Percentiles rank a stretch among this genome's conserved stretches.
These are phyloP conservation scores for Backusella australiensis DNA, from an alignment of 192 early-diverging fungal species.

Conservation along the genomic window DNA sequence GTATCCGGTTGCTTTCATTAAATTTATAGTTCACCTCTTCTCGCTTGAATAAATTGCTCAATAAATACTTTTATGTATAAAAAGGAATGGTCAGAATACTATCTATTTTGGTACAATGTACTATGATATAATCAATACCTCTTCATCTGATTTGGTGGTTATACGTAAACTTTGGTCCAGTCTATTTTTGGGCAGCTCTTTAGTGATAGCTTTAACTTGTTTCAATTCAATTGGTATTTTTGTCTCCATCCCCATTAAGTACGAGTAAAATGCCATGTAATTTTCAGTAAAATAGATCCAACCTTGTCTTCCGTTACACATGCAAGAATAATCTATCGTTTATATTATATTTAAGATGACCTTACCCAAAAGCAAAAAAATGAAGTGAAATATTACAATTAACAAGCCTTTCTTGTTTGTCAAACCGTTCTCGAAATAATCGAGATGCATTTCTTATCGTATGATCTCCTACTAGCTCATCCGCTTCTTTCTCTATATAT, in stretches of 20 bases:
- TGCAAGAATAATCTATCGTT: constrained; percentile 79
- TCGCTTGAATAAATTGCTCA: constrained; percentile 93
- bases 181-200: constrained; percentile 83
- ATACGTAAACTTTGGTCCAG: constrained; percentile 87
- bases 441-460: constrained; percentile 87
- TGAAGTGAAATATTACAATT: constrained; percentile 60
- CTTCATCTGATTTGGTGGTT: constrained; percentile 73
- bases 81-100: neutral
- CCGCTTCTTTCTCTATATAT: constrained; percentile 66
- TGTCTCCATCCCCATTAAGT: constrained; percentile 89
- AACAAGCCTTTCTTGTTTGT: constrained; percentile 85
- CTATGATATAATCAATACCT: constrained; percentile 47
- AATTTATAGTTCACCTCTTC: constrained; percentile 59
- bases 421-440: constrained; percentile 86
- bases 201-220: constrained; percentile 81
- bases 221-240: constrained; percentile 89
- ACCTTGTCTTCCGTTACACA: constrained; percentile 83
- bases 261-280: constrained; percentile 95
- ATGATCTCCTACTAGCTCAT: constrained; percentile 82
- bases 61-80: constrained; percentile 61
- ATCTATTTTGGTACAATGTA: neutral
- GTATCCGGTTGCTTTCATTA: neutral
- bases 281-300: constrained; percentile 97
- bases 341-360: neutral
- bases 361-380: neutral